phyloP scores from a whole-genome alignment of 495 filamentous ascomycete species.

The Penicillium pancosmium region DNA sequence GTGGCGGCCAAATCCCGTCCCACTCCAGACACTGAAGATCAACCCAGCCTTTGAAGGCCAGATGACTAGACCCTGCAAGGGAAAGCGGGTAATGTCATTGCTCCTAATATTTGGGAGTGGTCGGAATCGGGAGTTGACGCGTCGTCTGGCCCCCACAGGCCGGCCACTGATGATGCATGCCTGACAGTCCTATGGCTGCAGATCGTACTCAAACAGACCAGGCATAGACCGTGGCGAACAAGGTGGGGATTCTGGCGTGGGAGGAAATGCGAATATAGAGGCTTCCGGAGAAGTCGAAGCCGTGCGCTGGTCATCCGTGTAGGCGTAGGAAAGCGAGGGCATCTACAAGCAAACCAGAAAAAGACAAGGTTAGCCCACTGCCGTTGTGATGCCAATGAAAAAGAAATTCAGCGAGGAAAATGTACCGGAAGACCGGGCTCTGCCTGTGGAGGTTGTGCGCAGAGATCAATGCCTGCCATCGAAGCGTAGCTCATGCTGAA shows the following conservation, averaged over 20 bases:
- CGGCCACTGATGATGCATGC: not conserved
- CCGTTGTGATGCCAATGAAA: conserved; percentile 36
- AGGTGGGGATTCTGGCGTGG: conserved; percentile 42
- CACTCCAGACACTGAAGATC: not conserved
- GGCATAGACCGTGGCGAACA: conserved; percentile 38
- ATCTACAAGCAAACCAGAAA: conserved; percentile 56
- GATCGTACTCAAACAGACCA: conserved; percentile 31
- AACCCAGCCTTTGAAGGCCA: not conserved
- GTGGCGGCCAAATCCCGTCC: conserved; percentile 11
- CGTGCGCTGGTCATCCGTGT: conserved; percentile 75
- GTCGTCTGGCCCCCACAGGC: conserved; percentile 5
- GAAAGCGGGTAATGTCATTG: not conserved
- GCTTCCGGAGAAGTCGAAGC: conserved; percentile 42
- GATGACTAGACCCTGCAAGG: not conserved
- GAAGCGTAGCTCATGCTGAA: conserved; percentile 77
- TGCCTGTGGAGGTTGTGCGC: conserved; percentile 39
- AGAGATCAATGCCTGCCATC: conserved; percentile 75
- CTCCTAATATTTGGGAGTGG: not conserved
- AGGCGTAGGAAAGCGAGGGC: conserved; percentile 81
- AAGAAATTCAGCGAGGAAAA: conserved; percentile 58
- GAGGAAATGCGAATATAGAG: conserved; percentile 39
- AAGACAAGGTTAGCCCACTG: conserved; percentile 30
- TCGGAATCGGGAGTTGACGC: not conserved
- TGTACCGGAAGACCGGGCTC: conserved; percentile 46
- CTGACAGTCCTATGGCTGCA: conserved; percentile 14